These are phyloP conservation scores for Podaxis pistillaris DNA, from an alignment of 768 basidiomycete species.

Conservation along the genomic window DNA sequence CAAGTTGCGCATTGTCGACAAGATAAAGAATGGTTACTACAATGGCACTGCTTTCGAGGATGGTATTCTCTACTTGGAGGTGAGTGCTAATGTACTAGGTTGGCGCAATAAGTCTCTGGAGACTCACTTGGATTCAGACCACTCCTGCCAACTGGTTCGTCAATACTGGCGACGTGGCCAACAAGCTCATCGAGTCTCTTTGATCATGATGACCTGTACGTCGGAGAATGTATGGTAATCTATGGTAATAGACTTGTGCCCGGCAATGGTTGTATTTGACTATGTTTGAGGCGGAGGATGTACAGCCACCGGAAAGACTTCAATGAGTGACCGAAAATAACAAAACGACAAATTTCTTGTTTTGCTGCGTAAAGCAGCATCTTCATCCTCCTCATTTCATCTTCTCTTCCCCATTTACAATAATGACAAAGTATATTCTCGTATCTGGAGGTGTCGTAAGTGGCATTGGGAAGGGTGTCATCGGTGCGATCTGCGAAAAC, in stretches of 20 bases:
- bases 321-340: background rate
- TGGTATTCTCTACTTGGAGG: constrained; percentile 36
- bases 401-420: constrained; percentile 5
- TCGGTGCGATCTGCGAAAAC: constrained; percentile 62
- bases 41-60: constrained; percentile 35
- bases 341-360: constrained; percentile 2
- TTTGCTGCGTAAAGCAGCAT: constrained; percentile 1
- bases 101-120: background rate
- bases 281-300: constrained; percentile 2
- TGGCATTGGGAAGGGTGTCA: constrained; percentile 98
- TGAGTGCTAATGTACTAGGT: constrained; percentile 13
- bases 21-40: constrained; percentile 23
- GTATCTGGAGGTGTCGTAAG: constrained; percentile 98
- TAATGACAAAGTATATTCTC: constrained; percentile 94
- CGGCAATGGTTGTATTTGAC: background rate
- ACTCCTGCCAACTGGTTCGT: constrained; percentile 24
- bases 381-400: background rate
- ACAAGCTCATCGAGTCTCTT: constrained; percentile 25
- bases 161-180: constrained; percentile 23
- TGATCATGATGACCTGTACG: constrained; percentile 7
- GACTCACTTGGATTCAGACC: constrained; percentile 17
- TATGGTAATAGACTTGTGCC: too few relatives aligned
- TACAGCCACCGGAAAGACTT: background rate
- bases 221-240: too few relatives aligned
- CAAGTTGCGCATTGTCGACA: constrained; percentile 35